Percentiles rank a stretch among this genome's conserved stretches.
Conservation (phyloP, 495 filamentous ascomycete genomes). For the Neurospora intermedia region DNA sequence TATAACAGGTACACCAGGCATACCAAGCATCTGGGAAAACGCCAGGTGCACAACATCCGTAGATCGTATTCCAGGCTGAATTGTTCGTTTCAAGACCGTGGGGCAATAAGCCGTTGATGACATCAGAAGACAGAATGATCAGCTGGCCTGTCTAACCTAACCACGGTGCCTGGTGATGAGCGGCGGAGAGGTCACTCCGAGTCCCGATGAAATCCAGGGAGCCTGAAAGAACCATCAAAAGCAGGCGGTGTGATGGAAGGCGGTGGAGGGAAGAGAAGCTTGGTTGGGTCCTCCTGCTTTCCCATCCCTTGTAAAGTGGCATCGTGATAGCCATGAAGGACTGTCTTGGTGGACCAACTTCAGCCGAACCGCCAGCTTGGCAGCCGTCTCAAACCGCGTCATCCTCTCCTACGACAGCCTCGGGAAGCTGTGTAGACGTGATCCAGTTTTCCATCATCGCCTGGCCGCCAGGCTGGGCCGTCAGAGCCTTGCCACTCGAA, state of each 20-base stretch:
- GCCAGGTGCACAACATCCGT: background rate
- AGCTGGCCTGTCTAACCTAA: background rate
- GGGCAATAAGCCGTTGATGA: background rate
- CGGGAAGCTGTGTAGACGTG: conserved; percentile 53
- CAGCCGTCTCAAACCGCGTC: conserved; percentile 9
- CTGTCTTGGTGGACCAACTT: background rate
- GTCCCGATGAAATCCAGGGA: background rate
- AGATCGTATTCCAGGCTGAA: background rate
- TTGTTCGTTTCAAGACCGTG: background rate
- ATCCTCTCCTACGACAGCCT: conserved; percentile 22
- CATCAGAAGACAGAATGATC: background rate
- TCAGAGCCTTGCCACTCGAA: conserved; percentile 19
- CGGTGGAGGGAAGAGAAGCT: background rate
- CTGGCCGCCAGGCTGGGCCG: conserved; percentile 42
- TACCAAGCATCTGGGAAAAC: background rate
- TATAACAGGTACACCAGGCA: background rate
- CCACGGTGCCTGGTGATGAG: background rate
- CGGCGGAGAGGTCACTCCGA: background rate
- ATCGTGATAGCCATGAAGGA: background rate
- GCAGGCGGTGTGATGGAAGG: background rate
- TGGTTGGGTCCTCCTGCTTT: background rate
- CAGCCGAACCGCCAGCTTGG: background rate
- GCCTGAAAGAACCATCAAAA: background rate
- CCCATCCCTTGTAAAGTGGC: background rate
- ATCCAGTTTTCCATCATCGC: conserved; percentile 94